A percentile compares a stretch with the other conserved stretches of the same genome.
These are phyloP conservation scores for Caryopteris hybrid DNA, from an alignment of 305 asterid genomes.

Conservation along the genomic window DNA sequence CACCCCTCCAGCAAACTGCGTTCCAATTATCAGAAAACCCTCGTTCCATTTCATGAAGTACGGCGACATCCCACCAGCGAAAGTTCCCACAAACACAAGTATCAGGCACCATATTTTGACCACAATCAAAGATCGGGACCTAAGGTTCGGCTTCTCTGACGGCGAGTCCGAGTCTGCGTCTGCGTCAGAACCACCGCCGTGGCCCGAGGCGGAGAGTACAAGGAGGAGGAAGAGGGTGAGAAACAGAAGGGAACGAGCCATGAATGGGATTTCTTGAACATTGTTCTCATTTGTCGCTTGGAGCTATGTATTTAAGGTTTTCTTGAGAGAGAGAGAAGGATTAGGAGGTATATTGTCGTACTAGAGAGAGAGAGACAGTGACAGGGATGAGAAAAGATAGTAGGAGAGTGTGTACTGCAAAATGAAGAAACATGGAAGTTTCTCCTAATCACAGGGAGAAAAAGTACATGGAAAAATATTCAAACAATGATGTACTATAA, in stretches of 20 bases:
- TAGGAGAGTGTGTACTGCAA: slow-evolving; percentile 8
- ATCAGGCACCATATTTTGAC: slow-evolving; percentile 81
- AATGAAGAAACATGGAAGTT: not conserved
- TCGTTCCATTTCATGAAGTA: slow-evolving; percentile 88
- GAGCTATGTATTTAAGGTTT: not conserved
- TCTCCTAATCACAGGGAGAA: not conserved
- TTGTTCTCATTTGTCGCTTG: not conserved
- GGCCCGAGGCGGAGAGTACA: slow-evolving; percentile 48
- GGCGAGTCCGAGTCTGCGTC: slow-evolving; percentile 26
- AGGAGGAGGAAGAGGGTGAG: slow-evolving; percentile 32
- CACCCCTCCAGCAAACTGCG: slow-evolving; percentile 96
- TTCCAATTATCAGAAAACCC: slow-evolving; percentile 66
- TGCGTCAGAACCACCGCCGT: slow-evolving; percentile 48
- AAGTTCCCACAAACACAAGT: slow-evolving; percentile 66
- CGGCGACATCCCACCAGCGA: slow-evolving; percentile 81
- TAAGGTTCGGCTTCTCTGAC: slow-evolving; percentile 50
- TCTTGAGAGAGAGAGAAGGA: not conserved
- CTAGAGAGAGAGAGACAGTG: not conserved
- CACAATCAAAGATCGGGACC: slow-evolving; percentile 51
- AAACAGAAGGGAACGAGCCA: slow-evolving; percentile 40
- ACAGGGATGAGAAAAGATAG: not conserved
- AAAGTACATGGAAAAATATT: not conserved
- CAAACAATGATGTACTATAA: not conserved
- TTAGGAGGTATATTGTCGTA: slow-evolving; percentile 1
- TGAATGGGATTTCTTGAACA: slow-evolving; percentile 15